Base-by-base conservation (phyloP, 2,329 filamentous ascomycete species). In the Beauveria sp. region DNA sequence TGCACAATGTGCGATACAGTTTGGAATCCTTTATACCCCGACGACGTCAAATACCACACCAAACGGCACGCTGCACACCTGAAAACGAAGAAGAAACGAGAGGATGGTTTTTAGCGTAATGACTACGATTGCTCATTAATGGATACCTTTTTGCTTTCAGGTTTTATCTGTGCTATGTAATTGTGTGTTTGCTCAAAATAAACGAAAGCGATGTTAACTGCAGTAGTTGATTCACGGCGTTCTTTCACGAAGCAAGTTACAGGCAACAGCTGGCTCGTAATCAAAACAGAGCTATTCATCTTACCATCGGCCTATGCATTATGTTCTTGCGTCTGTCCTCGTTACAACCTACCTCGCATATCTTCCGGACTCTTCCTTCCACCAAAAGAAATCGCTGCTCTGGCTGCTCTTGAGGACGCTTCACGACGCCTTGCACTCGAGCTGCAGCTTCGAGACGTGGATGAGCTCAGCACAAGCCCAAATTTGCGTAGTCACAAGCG, bases 21-120 rank as follows among this genome's bases (percentile, higher is more conserved):
- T 8, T 79, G 75, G 70, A 79, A 79, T 56, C 77, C 77, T 0
- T 65, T 77, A 5, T 75, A 74, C 59, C 75, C 76, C 3, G 74
- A 74, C 30, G 77, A 79, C 60, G 76, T 78, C 18, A 78, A 74
- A 61, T 77, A 71, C 18, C 77, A 79, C 60, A 67, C 69, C 1
- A 76, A 75, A 61, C 70, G 73, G 40, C 77, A 79, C 59, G 72
- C 73, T 9, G 69, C 70, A 3, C 68, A 75, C 51, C 30, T 73
- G 14, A 65, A 69, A 49, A 66, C 65, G 18, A 70, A 64, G 64
- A 72, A 63, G 53, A 61, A 40, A 42, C 50, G 18, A 57, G 53
- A 30, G 4, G 20, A 62, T 43, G 61, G n/a, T 18, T 34, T 62
- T 58, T 62, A 62, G 56, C 50, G 30, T 55, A 61, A 47, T 28